Evolutionary conservation across 2,329 filamentous ascomycete genomes (phyloP).

Genomic region (Alternaria hordeiaustralica): DNA sequence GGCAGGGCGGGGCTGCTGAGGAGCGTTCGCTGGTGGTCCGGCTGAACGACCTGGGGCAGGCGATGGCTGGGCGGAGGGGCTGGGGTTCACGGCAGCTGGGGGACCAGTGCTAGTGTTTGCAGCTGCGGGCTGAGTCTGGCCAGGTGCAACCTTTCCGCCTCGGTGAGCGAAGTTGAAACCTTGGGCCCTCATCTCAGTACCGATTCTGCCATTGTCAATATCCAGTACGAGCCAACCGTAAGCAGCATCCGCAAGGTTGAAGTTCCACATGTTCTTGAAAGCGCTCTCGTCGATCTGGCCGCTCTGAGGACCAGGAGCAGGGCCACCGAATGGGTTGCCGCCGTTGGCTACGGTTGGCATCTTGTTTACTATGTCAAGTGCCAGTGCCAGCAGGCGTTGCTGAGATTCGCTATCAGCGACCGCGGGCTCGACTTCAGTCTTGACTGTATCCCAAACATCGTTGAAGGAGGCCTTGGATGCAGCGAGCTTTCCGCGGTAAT

Average conservation of each 20-base stretch:
- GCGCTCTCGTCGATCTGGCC: slow-evolving; percentile 97
- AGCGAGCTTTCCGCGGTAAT: slow-evolving; percentile 97
- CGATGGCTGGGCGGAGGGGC: slow-evolving; percentile 47
- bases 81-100: slow-evolving; percentile 48
- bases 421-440: slow-evolving; percentile 91
- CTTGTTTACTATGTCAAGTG: slow-evolving; percentile 92
- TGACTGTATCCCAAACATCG: slow-evolving; percentile 99
- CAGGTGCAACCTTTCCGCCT: slow-evolving; percentile 70
- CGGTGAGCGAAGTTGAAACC: slow-evolving; percentile 99
- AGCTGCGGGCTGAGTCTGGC: slow-evolving; percentile 49
- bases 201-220: slow-evolving; percentile 93
- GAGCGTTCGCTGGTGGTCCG: slow-evolving; percentile 41
- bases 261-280: slow-evolving; percentile 99
- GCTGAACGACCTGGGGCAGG: slow-evolving; percentile 41
- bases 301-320: slow-evolving; percentile 73
- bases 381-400: slow-evolving; percentile 88
- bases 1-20: slow-evolving; percentile 41
- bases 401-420: slow-evolving; percentile 94
- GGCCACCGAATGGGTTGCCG: slow-evolving; percentile 94
- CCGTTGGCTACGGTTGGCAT: slow-evolving; percentile 96
- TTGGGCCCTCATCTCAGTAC: slow-evolving; percentile 97
- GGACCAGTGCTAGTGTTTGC: slow-evolving; percentile 41
- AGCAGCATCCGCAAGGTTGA: slow-evolving; percentile 95
- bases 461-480: slow-evolving; percentile 98
- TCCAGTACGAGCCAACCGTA: slow-evolving; percentile 96